phyloP scores from a whole-genome alignment of 2,329 filamentous ascomycete genomes.

The Sclerotinia minor region DNA sequence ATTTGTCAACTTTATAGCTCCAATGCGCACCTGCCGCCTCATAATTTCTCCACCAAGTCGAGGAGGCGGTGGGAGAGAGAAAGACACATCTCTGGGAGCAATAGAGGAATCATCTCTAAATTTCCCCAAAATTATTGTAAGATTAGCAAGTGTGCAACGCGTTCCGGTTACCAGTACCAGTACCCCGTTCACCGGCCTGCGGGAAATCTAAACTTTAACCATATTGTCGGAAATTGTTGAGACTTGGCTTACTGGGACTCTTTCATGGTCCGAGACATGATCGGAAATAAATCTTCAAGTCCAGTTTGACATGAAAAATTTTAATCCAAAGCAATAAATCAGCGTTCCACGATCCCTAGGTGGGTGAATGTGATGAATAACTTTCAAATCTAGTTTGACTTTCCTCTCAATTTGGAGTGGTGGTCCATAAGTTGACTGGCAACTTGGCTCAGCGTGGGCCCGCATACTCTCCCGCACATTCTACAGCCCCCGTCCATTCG shows the following conservation, averaged over 20 bases:
- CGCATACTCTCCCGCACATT: slow-evolving; percentile 11
- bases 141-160: neutral
- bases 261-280: neutral
- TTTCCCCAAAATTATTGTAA: neutral
- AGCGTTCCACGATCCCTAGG: neutral
- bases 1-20: neutral
- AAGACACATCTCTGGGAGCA: neutral
- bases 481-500: neutral
- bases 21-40: slow-evolving; percentile 21
- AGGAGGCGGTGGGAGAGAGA: neutral
- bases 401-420: neutral
- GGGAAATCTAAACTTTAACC: slow-evolving; percentile 27
- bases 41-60: slow-evolving; percentile 2
- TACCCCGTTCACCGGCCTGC: slow-evolving; percentile 10
- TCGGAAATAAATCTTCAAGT: neutral
- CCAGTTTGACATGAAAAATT: neutral
- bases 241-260: neutral
- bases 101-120: neutral
- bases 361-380: neutral
- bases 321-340: neutral
- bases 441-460: slow-evolving; percentile 11
- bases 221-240: slow-evolving; percentile 22
- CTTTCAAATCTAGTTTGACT: neutral
- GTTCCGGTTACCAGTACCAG: neutral
- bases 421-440: slow-evolving; percentile 2